Base-by-base conservation (phyloP, 768 basidiomycete species). In the Daedaleopsis nitida region DNA sequence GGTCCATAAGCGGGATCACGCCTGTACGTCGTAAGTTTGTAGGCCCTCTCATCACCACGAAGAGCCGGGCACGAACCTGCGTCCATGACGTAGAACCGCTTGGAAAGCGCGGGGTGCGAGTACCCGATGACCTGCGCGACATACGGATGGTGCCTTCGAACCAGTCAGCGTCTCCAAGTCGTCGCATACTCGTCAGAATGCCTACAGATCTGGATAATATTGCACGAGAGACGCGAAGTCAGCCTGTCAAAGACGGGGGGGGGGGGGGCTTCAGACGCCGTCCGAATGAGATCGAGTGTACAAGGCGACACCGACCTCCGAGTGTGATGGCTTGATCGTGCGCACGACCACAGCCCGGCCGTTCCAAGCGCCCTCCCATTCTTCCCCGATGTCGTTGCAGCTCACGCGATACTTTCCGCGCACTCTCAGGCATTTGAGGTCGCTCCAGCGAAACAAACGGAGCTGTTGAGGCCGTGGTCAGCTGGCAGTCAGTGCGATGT, bases 81-180 rank as follows among this genome's bases (percentile, higher is more conserved):
- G 16, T 62, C 60, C 51, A 62, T 49, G 17, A 62, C 56, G 21
- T 57, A 62, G 37, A 62, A 62, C 37, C 56, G 43, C 24, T 62
- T 51, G 9, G 16, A 13, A 2, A 57, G 44, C 5, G 51, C 21
- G 7, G 56, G 56, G 21, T 62, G 61, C 0, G 61, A 62, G 14
- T 57, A 58, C 0, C 61, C 56, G 11, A 62, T 16, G 1, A 62
- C 50, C 23, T 58, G 61, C 16, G 52, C 56, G 44, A 58, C 21
- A 17, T 55, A 50, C 5, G 59, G 59, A 50, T 60, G 59, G 21
- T 60, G 52, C 24, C 58, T 59, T 14, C 19, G 14, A 35, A 4
- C 10, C 32, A 2, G 21, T 50, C 12, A 47, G 43, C 11, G 13
- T 3, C 5, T 17, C 8, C 12, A 1, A 35, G 1, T 17, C 38